These are phyloP conservation scores for Ophiostoma sp. DNA, from an alignment of 2,329 filamentous ascomycete species.

Conservation along the genomic window DNA sequence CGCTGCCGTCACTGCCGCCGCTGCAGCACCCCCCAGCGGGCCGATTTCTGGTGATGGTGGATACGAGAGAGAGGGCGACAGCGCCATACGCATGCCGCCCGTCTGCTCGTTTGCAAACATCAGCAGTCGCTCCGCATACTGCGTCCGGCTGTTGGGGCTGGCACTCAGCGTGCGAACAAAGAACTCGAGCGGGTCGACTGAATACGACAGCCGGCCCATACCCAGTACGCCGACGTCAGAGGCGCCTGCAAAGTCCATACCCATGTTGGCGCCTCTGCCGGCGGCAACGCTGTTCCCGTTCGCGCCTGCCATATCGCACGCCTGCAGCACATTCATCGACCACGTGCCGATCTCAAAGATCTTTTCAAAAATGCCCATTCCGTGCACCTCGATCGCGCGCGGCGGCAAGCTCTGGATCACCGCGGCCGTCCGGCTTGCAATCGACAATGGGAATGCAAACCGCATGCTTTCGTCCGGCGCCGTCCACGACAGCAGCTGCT, in stretches of 20 bases:
- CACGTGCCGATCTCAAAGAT: constrained; percentile 46
- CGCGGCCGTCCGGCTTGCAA: constrained; percentile 53
- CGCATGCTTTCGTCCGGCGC: constrained; percentile 55
- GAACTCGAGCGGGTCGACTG: constrained; percentile 41
- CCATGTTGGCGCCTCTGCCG: constrained; percentile 27
- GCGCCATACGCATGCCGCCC: constrained; percentile 35
- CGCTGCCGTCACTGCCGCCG: not conserved
- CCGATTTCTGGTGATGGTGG: constrained; percentile 24
- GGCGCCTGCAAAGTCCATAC: constrained; percentile 34
- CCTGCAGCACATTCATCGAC: constrained; percentile 42
- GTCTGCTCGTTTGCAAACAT: constrained; percentile 40
- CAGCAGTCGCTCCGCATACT: constrained; percentile 42
- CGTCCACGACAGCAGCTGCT: constrained; percentile 57
- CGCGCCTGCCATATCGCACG: constrained; percentile 32
- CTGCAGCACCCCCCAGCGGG: not conserved
- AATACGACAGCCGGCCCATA: constrained; percentile 33
- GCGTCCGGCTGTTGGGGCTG: constrained; percentile 41
- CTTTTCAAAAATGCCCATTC: constrained; percentile 48
- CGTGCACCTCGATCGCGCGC: constrained; percentile 43
- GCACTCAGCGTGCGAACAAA: constrained; percentile 43
- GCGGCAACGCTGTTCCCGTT: constrained; percentile 23
- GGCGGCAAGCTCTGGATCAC: constrained; percentile 40
- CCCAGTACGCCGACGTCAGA: constrained; percentile 35
- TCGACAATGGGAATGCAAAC: constrained; percentile 57
- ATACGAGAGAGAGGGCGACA: constrained; percentile 30